Base-by-base conservation (phyloP, 164 flowering plant species). In the Echeveria elegans region DNA sequence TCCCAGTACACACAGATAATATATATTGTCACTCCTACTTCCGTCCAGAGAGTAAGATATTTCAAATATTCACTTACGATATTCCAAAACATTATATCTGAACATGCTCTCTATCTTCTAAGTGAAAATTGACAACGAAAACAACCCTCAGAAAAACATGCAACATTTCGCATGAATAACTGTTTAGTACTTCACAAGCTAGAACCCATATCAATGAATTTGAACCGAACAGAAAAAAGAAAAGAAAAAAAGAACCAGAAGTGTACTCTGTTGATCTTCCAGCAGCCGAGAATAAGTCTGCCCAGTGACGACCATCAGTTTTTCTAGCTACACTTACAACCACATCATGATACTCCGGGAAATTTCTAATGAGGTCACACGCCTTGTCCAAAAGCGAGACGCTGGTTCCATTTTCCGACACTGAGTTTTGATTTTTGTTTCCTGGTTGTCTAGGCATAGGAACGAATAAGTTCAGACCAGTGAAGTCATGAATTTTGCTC, bases 271-370 rank as follows among this genome's bases (percentile, higher is more conserved):
- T 88, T 70, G 99, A 92, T 91, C 94, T 88, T 74, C 99, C 99
- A 69, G 99, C 97, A 66, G 97, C 88, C 70, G 86, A 79, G 74
- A 95, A 95, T 68, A 95, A 73, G 81, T 92, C 88, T 38, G 92
- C 93, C 99, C 99, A 95, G 70, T 95, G 99, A 65, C 97, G 81
- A 64, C 94, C 97, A 86, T 95, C 99, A 71, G 99, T 95, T 81
- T 92, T 95, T 80, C 99, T 87, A 68, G 99, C 97, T 62, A 95
- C 99, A 79, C 97, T 88, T 62, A 95, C 97, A 68, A 95, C 97
- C 45, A 95, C 97, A 77, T 95, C 96, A 71, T 79, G 83, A 70
- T 92, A 95, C 74, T 95, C 97, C 0, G 96, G 86, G 71, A 95
- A 95, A 37, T 87, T 89, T 74, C 82, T 82, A 40, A 95, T 83